phyloP scores from a whole-genome alignment of 2,329 filamentous ascomycete species.

The Neospermospora avenae region DNA sequence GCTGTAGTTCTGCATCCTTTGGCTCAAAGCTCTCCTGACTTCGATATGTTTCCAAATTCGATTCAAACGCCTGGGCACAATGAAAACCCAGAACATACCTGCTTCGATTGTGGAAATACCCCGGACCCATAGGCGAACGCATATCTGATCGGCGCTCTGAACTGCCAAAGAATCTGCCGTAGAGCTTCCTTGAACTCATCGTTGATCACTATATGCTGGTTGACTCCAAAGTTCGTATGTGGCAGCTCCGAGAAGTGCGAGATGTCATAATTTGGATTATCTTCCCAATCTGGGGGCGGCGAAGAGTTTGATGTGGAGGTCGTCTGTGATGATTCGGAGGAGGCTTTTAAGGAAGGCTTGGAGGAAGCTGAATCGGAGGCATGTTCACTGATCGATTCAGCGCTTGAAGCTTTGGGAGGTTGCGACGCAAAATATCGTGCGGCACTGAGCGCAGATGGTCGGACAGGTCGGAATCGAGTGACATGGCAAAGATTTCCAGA shows the following conservation, averaged over 20 bases:
- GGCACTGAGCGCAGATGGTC: background rate
- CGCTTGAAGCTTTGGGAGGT: constrained; percentile 17
- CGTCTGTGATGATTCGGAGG: constrained; percentile 11
- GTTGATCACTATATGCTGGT: constrained; percentile 95
- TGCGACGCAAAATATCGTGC: constrained; percentile 18
- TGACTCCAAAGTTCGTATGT: constrained; percentile 80
- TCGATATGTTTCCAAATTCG: background rate
- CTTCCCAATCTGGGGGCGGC: constrained; percentile 58
- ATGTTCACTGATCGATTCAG: constrained; percentile 13
- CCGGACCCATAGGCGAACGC: constrained; percentile 97
- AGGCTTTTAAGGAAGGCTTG: constrained; percentile 9
- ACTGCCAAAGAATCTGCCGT: constrained; percentile 84
- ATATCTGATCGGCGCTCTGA: constrained; percentile 89
- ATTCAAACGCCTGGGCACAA: background rate
- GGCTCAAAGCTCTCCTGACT: background rate
- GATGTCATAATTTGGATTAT: constrained; percentile 68
- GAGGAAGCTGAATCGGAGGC: constrained; percentile 19
- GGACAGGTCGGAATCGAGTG: constrained; percentile 1
- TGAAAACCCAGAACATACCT: constrained; percentile 13
- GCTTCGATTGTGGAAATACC: constrained; percentile 75
- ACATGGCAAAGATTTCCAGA: background rate
- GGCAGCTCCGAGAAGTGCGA: constrained; percentile 74
- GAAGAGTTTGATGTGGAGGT: too few species aligned
- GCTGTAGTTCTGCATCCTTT: background rate
- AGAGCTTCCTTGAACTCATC: constrained; percentile 91